Conservation (phyloP, 257 asterid species). For the Nicotiana sylvestris region DNA sequence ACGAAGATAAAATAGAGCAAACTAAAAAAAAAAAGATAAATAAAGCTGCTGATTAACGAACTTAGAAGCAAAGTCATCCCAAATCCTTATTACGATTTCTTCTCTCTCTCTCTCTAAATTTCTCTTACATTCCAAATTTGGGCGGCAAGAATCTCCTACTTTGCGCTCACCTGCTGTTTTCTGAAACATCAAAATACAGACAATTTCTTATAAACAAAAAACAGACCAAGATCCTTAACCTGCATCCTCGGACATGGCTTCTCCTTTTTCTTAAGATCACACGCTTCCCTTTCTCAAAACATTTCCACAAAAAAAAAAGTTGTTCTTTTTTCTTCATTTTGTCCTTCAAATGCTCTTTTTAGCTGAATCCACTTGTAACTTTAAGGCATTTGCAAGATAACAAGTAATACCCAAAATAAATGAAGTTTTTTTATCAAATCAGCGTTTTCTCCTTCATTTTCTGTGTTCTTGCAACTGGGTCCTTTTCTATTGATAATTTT, state of each 20-base stretch:
- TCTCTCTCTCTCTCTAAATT: not conserved
- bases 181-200: no score
- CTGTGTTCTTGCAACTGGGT: conserved; percentile 40
- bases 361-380: conserved; percentile 11
- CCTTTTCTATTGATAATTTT: conserved; percentile 46
- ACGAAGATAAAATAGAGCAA: no score
- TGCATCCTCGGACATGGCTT: conserved; percentile 31
- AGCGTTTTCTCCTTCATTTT: conserved; percentile 36
- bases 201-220: no score
- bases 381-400: conserved; percentile 29
- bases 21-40: no score
- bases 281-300: not conserved
- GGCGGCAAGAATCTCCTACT: conserved; percentile 16
- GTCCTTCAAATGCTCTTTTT: conserved; percentile 10
- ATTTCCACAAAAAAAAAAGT: conserved; percentile 7
- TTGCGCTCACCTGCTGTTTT: not conserved
- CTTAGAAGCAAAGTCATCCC: not conserved
- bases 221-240: conserved; percentile 25
- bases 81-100: not conserved
- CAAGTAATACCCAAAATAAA: conserved; percentile 30
- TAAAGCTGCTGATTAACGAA: not conserved
- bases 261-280: conserved; percentile 28
- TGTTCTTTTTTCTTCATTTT: conserved; percentile 9
- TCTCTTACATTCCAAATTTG: not conserved
- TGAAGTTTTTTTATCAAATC: conserved; percentile 43